phyloP scores from a whole-genome alignment of 2,329 filamentous ascomycete genomes.

The Waltergamsia citrina region DNA sequence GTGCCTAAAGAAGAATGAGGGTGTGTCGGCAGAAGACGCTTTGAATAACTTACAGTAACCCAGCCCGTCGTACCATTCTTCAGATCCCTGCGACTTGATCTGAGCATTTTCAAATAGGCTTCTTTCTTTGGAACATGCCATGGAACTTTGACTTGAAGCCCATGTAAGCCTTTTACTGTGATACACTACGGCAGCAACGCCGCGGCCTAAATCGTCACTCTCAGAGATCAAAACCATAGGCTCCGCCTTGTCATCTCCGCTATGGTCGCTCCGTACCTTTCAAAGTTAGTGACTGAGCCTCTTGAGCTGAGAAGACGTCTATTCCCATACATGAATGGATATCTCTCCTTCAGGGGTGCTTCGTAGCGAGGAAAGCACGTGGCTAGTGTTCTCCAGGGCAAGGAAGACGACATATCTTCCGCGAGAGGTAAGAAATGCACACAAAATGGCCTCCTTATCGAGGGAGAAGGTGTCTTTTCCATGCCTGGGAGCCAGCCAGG shows the following conservation, averaged over 20 bases:
- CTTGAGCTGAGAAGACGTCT: neutral
- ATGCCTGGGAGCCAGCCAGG: slow-evolving; percentile 86
- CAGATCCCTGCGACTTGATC: slow-evolving; percentile 15
- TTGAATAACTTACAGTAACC: slow-evolving; percentile 64
- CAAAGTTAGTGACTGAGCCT: slow-evolving; percentile 6
- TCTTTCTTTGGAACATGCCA: neutral
- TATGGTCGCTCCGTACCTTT: slow-evolving; percentile 58
- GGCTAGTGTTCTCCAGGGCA: slow-evolving; percentile 63
- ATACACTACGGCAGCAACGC: slow-evolving; percentile 76
- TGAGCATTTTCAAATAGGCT: neutral
- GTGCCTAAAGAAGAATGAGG: slow-evolving; percentile 44
- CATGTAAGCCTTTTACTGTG: slow-evolving; percentile 49
- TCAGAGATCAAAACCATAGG: slow-evolving; percentile 61
- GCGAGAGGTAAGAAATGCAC: slow-evolving; percentile 63
- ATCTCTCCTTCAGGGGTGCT: slow-evolving; percentile 58
- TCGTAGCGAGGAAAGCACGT: slow-evolving; percentile 61
- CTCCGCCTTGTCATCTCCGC: slow-evolving; percentile 29
- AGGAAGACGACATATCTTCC: slow-evolving; percentile 72
- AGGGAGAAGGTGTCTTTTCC: slow-evolving; percentile 57
- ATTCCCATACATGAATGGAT: slow-evolving; percentile 47
- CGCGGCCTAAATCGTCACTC: slow-evolving; percentile 63
- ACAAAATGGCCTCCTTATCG: slow-evolving; percentile 69
- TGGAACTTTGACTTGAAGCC: slow-evolving; percentile 27
- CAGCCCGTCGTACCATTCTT: slow-evolving; percentile 86
- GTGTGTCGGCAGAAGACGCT: neutral